Conservation (phyloP, 108 stramenopile genomes). For the Cyclotella atomus region DNA sequence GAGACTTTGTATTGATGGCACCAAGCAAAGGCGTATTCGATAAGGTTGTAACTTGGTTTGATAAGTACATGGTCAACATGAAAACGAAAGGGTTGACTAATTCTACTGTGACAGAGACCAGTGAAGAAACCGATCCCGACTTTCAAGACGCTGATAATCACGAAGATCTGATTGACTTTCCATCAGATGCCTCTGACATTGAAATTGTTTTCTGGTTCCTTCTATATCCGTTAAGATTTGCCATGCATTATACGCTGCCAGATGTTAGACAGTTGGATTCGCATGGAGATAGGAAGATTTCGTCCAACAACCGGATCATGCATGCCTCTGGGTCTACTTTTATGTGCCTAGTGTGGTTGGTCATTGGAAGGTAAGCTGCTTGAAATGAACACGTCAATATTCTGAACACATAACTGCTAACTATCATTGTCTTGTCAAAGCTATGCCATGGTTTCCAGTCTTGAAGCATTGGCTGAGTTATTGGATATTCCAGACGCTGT, state of each 20-base stretch:
- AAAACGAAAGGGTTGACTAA: background rate
- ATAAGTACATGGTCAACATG: slow-evolving; percentile 30
- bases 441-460: slow-evolving; percentile 70
- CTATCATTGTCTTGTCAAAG: background rate
- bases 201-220: slow-evolving; percentile 49
- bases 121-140: slow-evolving; percentile 8
- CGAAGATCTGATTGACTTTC: slow-evolving; percentile 54
- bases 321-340: slow-evolving; percentile 44
- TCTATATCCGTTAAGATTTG: slow-evolving; percentile 54
- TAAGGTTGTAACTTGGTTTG: slow-evolving; percentile 45
- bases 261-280: slow-evolving; percentile 61
- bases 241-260: slow-evolving; percentile 64
- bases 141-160: slow-evolving; percentile 48
- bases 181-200: slow-evolving; percentile 27
- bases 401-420: no score
- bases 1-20: slow-evolving; percentile 56
- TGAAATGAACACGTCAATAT: no score
- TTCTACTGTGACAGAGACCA: background rate
- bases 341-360: slow-evolving; percentile 63
- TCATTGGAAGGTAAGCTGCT: slow-evolving; percentile 45
- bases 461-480: slow-evolving; percentile 60
- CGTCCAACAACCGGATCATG: slow-evolving; percentile 2
- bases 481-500: slow-evolving; percentile 72
- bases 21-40: slow-evolving; percentile 54
- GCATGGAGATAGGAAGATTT: slow-evolving; percentile 40